Percentiles rank a stretch among this genome's conserved stretches.
phyloP scores from a whole-genome alignment of 306 rosid species.

The Lathyrus sativus region DNA sequence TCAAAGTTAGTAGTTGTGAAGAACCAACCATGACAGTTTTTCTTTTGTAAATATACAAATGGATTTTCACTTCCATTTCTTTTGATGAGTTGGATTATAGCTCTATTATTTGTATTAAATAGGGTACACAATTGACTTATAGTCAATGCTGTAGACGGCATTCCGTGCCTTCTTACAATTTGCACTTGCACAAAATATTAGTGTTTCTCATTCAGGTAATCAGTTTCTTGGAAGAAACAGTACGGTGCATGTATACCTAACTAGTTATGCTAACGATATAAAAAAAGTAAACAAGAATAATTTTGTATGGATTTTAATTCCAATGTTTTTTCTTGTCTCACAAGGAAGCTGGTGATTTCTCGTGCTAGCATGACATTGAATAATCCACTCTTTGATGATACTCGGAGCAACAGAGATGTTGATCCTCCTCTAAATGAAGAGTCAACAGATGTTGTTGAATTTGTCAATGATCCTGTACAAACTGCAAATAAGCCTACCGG shows the following conservation, averaged over 20 bases:
- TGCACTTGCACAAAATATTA: not conserved
- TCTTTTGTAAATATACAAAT: not conserved
- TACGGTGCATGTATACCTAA: not conserved
- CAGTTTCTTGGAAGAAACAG: not conserved
- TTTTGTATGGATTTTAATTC: conserved; percentile 9
- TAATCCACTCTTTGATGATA: conserved; percentile 70
- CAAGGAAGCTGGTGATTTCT: conserved; percentile 37
- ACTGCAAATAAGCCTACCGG: conserved; percentile 55
- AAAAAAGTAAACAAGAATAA: not conserved
- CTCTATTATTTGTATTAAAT: not conserved
- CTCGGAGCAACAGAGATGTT: conserved; percentile 70
- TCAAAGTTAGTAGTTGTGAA: not conserved
- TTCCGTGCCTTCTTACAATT: not conserved
- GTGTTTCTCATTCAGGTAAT: not conserved
- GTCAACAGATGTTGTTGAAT: conserved; percentile 57
- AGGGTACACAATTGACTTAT: not conserved
- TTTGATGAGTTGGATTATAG: not conserved
- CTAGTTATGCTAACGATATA: too few species aligned
- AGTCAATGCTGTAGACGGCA: not conserved
- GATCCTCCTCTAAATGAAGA: conserved; percentile 84
- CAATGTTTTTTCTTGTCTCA: not conserved
- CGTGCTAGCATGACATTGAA: conserved; percentile 60
- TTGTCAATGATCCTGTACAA: conserved; percentile 59
- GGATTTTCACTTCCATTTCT: too few species aligned
- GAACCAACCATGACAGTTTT: not conserved